Evolutionary conservation across 768 basidiomycete species (phyloP).

Genomic region (Tephrocybe rancida): DNA sequence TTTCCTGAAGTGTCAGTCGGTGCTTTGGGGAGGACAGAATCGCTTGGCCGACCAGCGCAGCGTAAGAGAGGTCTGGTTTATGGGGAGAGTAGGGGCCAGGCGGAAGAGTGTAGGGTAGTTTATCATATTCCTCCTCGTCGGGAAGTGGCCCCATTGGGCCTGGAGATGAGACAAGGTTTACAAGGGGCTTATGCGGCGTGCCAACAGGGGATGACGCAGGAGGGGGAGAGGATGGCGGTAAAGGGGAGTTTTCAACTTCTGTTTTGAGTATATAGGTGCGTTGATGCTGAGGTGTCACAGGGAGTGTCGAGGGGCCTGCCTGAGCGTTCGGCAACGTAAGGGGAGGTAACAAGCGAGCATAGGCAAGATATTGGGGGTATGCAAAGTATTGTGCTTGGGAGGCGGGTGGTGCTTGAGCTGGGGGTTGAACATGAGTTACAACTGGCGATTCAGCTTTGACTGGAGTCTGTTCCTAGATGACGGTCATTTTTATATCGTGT

Average conservation of each 20-base stretch:
- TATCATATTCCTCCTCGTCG: constrained; percentile 64
- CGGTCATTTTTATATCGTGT: constrained; percentile 13
- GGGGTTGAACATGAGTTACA: constrained; percentile 36
- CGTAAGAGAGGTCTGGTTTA: constrained; percentile 90
- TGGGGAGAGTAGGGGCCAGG: constrained; percentile 78
- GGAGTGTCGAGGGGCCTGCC: constrained; percentile 38
- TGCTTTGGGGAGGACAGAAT: constrained; percentile 83
- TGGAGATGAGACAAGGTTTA: constrained; percentile 84
- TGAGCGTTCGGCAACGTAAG: constrained; percentile 33
- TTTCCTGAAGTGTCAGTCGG: constrained; percentile 90
- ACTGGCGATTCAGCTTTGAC: constrained; percentile 49
- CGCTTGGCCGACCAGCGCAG: constrained; percentile 94
- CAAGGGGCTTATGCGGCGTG: constrained; percentile 59
- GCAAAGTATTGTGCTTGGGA: constrained; percentile 34
- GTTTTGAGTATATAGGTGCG: constrained; percentile 38
- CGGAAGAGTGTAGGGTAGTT: constrained; percentile 76
- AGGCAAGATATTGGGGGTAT: constrained; percentile 40
- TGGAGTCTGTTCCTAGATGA: constrained; percentile 22
- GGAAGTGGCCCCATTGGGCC: constrained; percentile 73
- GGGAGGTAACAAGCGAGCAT: constrained; percentile 26
- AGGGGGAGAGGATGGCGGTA: constrained; percentile 65
- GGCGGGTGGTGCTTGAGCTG: constrained; percentile 19
- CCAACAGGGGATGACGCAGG: constrained; percentile 59
- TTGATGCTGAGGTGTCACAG: constrained; percentile 50
- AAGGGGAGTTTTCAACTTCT: constrained; percentile 42